phyloP scores from a whole-genome alignment of 768 basidiomycete genomes.

The Galerina marginata region DNA sequence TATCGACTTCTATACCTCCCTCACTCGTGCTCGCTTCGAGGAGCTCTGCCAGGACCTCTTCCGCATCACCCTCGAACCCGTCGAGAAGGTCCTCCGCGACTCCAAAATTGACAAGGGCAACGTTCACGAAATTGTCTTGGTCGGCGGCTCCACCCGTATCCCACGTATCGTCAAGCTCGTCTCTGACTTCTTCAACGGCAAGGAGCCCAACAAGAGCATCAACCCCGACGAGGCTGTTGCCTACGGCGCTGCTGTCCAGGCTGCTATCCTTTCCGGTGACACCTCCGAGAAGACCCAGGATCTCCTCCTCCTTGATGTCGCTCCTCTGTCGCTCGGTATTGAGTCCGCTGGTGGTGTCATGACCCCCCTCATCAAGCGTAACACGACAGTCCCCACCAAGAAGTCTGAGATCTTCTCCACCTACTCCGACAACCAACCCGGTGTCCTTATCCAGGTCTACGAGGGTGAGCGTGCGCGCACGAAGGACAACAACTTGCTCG shows the following conservation, averaged over 20 bases:
- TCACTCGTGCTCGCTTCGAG: no score
- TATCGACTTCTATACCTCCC: no score
- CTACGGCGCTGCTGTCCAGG: conserved; percentile 97
- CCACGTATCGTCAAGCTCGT: conserved; percentile 90
- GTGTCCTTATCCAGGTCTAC: conserved; percentile 15
- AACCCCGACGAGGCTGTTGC: conserved; percentile 89
- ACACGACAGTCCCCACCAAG: conserved; percentile 10
- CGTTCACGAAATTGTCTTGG: not conserved
- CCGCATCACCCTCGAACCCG: no score
- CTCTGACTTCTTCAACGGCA: conserved; percentile 97
- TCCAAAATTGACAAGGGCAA: no score
- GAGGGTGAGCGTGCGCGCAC: conserved; percentile 15
- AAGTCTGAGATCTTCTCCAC: conserved; percentile 17
- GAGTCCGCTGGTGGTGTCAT: conserved; percentile 15
- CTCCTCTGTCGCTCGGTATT: conserved; percentile 12
- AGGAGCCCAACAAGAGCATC: conserved; percentile 98
- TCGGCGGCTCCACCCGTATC: not conserved
- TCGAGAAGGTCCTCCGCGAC: no score
- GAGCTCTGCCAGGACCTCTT: no score
- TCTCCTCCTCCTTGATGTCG: conserved; percentile 12
- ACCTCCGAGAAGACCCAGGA: conserved; percentile 61
- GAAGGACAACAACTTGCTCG: conserved; percentile 15
- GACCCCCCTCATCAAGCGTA: conserved; percentile 8
- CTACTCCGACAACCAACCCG: conserved; percentile 12
- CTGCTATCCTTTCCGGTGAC: conserved; percentile 94